Percentiles rank a stretch among this genome's conserved stretches.
Conservation (phyloP, 2,329 filamentous ascomycete species). For the Claviceps arundinis region DNA sequence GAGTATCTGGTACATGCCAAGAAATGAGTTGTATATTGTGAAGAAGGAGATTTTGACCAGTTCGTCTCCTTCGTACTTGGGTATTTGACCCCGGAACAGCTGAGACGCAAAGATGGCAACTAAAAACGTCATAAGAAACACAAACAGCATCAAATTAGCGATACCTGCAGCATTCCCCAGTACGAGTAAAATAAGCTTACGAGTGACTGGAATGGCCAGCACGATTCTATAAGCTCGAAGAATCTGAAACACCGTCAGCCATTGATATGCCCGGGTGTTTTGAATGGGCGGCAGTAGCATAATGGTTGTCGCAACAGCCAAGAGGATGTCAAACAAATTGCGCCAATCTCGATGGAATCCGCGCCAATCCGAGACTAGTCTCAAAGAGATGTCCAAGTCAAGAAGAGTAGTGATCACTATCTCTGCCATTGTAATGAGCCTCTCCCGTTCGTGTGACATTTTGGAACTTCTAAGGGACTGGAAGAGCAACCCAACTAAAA, state of each 20-base stretch:
- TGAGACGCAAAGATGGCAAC: slow-evolving; percentile 88
- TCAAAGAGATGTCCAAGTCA: slow-evolving; percentile 67
- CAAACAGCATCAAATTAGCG: slow-evolving; percentile 86
- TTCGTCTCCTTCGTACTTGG: slow-evolving; percentile 45
- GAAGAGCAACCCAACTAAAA: slow-evolving; percentile 65
- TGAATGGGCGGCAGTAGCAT: slow-evolving; percentile 78
- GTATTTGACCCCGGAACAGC: slow-evolving; percentile 79
- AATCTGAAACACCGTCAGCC: slow-evolving; percentile 89
- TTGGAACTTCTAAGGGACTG: slow-evolving; percentile 64
- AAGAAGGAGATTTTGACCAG: slow-evolving; percentile 63
- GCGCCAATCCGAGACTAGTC: slow-evolving; percentile 68
- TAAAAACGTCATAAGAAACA: slow-evolving; percentile 89
- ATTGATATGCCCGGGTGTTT: slow-evolving; percentile 63
- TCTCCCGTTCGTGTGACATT: slow-evolving; percentile 50
- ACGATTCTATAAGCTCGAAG: slow-evolving; percentile 85
- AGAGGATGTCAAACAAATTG: slow-evolving; percentile 67
- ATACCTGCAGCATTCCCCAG: slow-evolving; percentile 87
- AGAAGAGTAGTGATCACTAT: slow-evolving; percentile 65
- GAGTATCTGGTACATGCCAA: slow-evolving; percentile 94
- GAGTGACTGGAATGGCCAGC: slow-evolving; percentile 73
- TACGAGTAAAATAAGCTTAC: slow-evolving; percentile 75
- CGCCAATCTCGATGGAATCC: slow-evolving; percentile 59
- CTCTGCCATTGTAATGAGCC: slow-evolving; percentile 61
- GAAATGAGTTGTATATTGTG: slow-evolving; percentile 87
- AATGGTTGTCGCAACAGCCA: slow-evolving; percentile 70